phyloP scores from a whole-genome alignment of 1,284 basidiomycete genomes.

The Rhodotorula sp. region DNA sequence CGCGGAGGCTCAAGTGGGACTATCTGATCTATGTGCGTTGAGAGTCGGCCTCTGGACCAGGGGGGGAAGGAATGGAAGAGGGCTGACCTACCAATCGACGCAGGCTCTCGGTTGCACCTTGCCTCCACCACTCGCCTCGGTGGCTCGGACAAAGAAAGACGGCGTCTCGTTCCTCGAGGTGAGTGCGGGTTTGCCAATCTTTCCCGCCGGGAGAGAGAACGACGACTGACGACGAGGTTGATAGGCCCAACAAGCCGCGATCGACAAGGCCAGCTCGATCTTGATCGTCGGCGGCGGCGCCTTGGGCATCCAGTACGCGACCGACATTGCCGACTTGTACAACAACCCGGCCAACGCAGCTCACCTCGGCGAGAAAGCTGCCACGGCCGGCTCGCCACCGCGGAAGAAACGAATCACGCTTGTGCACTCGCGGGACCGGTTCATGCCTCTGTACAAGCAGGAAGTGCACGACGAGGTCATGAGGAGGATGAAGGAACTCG shows the following conservation, averaged over 20 bases:
- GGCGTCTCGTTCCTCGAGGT: conserved; percentile 38
- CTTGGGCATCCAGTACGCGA: conserved; percentile 61
- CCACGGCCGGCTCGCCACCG: conserved; percentile 1
- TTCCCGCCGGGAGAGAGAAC: background rate
- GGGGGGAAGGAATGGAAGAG: no score
- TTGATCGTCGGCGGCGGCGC: conserved; percentile 55
- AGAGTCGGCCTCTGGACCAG: no score
- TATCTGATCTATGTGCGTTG: conserved; percentile 51
- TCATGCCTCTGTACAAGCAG: conserved; percentile 62
- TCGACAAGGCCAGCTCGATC: conserved; percentile 49
- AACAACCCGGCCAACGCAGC: conserved; percentile 48
- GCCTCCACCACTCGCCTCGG: conserved; percentile 30
- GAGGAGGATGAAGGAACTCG: conserved; percentile 49
- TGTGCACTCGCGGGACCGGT: conserved; percentile 62
- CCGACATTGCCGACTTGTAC: conserved; percentile 63
- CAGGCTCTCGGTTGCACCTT: conserved; percentile 36
- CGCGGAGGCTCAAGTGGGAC: conserved; percentile 47
- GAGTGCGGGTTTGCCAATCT: background rate
- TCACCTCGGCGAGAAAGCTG: conserved; percentile 10
- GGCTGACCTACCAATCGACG: background rate
- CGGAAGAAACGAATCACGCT: conserved; percentile 57
- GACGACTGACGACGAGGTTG: background rate
- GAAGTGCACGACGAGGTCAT: conserved; percentile 55
- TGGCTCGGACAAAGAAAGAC: conserved; percentile 46
- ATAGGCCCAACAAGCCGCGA: conserved; percentile 42